Conservation (phyloP, 202 grass and related monocot species). For the Elaeis oleifera region DNA sequence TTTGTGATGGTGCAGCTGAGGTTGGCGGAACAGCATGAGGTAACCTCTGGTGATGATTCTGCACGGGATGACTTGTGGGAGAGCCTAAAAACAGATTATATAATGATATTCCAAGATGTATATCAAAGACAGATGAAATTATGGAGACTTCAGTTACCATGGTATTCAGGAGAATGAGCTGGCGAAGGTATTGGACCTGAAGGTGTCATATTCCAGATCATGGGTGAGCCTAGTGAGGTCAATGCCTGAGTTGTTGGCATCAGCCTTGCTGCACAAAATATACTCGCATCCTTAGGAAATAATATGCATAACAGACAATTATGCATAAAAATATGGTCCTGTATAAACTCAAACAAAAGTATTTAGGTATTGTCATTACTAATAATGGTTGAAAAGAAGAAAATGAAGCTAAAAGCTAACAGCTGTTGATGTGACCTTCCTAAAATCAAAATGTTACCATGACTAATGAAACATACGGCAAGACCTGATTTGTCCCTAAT, state of each 20-base stretch:
- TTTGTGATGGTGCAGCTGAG: constrained; percentile 32
- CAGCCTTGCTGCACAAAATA: neutral
- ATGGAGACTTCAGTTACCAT: constrained; percentile 26
- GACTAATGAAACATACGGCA: neutral
- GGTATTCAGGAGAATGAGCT: constrained; percentile 30
- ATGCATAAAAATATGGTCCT: too few species aligned
- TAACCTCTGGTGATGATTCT: constrained; percentile 40
- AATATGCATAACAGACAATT: too few species aligned
- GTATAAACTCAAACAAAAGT: too few species aligned
- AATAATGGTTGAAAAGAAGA: too few species aligned
- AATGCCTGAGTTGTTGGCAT: neutral
- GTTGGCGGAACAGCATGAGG: constrained; percentile 28
- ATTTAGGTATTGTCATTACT: too few species aligned
- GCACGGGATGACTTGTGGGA: constrained; percentile 19
- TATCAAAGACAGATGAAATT: constrained; percentile 10
- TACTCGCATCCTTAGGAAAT: too few species aligned
- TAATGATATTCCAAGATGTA: constrained; percentile 9
- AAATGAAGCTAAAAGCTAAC: too few species aligned
- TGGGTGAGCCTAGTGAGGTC: neutral
- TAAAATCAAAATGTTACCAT: too few species aligned
- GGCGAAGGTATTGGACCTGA: constrained; percentile 32
- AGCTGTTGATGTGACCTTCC: too few species aligned
- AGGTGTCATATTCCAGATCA: constrained; percentile 3
- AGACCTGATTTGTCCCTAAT: neutral
- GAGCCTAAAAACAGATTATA: constrained; percentile 20